These are phyloP conservation scores for Leucocoprinus birnbaumii DNA, from an alignment of 768 basidiomycete species.

Conservation along the genomic window DNA sequence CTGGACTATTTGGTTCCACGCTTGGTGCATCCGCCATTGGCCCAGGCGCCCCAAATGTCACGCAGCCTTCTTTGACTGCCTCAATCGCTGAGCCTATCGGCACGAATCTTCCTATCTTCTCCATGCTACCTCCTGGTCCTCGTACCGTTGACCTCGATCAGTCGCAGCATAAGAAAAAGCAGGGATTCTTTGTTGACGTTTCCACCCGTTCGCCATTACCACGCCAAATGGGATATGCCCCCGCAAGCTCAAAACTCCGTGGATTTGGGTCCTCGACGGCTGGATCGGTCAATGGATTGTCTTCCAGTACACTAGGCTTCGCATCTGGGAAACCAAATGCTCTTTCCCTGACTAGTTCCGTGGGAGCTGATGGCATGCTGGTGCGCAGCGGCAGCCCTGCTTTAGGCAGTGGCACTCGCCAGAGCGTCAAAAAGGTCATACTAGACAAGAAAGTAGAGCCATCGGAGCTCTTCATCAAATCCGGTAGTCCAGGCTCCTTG, in stretches of 20 bases:
- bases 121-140: slow-evolving; percentile 70
- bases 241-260: slow-evolving; percentile 66
- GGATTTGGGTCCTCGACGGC: slow-evolving; percentile 58
- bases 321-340: slow-evolving; percentile 53
- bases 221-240: slow-evolving; percentile 61
- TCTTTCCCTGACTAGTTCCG: slow-evolving; percentile 44
- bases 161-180: slow-evolving; percentile 67
- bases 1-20: slow-evolving; percentile 36
- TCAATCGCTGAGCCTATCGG: slow-evolving; percentile 87
- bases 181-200: slow-evolving; percentile 73
- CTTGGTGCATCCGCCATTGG: slow-evolving; percentile 27
- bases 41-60: slow-evolving; percentile 37
- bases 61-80: slow-evolving; percentile 65
- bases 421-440: slow-evolving; percentile 92
- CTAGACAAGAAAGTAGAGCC: slow-evolving; percentile 83
- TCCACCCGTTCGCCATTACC: slow-evolving; percentile 72
- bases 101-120: slow-evolving; percentile 69
- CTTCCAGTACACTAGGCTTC: slow-evolving; percentile 40
- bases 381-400: slow-evolving; percentile 58
- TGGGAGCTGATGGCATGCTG: slow-evolving; percentile 58
- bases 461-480: slow-evolving; percentile 60
- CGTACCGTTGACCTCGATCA: slow-evolving; percentile 60
- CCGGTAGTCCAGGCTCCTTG: slow-evolving; percentile 40
- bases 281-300: slow-evolving; percentile 31
- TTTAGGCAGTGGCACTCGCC: slow-evolving; percentile 64